These are phyloP conservation scores for Fusarium albosuccineum DNA, from an alignment of 2,329 filamentous ascomycete species.

Conservation along the genomic window DNA sequence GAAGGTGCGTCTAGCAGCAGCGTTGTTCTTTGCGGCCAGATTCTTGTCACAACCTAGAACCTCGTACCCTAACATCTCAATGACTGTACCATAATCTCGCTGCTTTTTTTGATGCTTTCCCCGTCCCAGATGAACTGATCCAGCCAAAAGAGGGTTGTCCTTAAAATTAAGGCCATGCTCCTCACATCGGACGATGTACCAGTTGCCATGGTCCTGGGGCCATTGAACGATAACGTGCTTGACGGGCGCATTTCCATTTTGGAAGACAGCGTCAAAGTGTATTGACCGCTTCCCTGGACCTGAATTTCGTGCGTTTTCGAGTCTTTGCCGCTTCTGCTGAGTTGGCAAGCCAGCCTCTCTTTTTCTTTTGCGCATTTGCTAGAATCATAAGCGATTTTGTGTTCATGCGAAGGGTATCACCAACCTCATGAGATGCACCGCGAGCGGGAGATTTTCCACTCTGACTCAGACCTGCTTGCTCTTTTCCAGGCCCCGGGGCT, in stretches of 20 bases:
- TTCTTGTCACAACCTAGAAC: conserved; percentile 27
- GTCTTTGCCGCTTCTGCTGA: too few relatives aligned
- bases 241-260: conserved; percentile 27
- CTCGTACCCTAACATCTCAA: conserved; percentile 23
- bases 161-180: conserved; percentile 28
- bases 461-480: too few relatives aligned
- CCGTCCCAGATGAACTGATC: conserved; percentile 17
- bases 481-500: too few relatives aligned
- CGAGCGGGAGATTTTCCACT: too few relatives aligned
- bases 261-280: conserved; percentile 33
- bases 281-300: conserved; percentile 16
- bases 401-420: too few relatives aligned
- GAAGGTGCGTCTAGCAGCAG: conserved; percentile 3
- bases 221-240: conserved; percentile 33
- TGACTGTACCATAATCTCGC: conserved; percentile 10
- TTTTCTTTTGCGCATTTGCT: too few relatives aligned
- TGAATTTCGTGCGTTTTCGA: neutral
- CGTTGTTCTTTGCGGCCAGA: conserved; percentile 30
- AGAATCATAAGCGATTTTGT: too few relatives aligned
- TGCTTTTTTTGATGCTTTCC: conserved; percentile 7
- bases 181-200: conserved; percentile 35
- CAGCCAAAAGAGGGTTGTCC: conserved; percentile 21
- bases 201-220: conserved; percentile 10
- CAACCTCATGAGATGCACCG: too few relatives aligned
- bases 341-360: too few relatives aligned